Base-by-base conservation (phyloP, 139 green algal species). In the Chloropicon primus region DNA sequence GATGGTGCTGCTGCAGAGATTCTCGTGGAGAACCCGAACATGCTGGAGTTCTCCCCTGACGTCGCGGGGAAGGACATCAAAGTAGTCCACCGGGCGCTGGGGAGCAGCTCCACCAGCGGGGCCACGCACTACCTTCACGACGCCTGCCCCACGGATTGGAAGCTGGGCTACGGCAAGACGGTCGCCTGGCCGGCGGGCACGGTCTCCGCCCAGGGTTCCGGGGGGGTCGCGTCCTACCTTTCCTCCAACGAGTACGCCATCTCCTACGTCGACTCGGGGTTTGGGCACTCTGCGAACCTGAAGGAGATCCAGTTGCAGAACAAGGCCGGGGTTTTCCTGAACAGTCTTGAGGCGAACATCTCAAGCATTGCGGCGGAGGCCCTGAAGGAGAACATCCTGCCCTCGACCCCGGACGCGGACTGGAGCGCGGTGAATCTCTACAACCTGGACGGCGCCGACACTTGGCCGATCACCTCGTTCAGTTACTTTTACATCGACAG, bases 261-360 rank as follows among this genome's bases (percentile, higher is more conserved):
- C 71, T 77, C 72, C 21, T 85, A 85, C 78, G 17, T 81, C 24
- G 81, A 85, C 74, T 22, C 73, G 0, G 77, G 77, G 25, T 74
- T 81, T 72, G 81, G 81, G 10, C 71, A 76, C 26, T 53, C 5
- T 1, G 24, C 28, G 0, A 72, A 53, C 23, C 62, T 80, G 3
- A 25, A 10, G 2, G 81, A 85, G 41, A 74, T 85, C 29, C 3
- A 76, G 54, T 26, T 85, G 22, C 2, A 77, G 71, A 82, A 82
- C 77, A 78, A 72, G 29, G 74, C 78, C 28, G 81, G 81, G 25
- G 54, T 77, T 26, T 80, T 26, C 27, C 10, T 85, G 24, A 74
- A 29, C 5, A 74, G 25, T 28, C 77, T 78, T 24, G 71, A 78
- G 26, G 80, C 74, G 10, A 53, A 80, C 76, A 75, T 79, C 23